These are phyloP conservation scores for Colletotrichum tanaceti DNA, from an alignment of 2,329 filamentous ascomycete species.

Conservation along the genomic window DNA sequence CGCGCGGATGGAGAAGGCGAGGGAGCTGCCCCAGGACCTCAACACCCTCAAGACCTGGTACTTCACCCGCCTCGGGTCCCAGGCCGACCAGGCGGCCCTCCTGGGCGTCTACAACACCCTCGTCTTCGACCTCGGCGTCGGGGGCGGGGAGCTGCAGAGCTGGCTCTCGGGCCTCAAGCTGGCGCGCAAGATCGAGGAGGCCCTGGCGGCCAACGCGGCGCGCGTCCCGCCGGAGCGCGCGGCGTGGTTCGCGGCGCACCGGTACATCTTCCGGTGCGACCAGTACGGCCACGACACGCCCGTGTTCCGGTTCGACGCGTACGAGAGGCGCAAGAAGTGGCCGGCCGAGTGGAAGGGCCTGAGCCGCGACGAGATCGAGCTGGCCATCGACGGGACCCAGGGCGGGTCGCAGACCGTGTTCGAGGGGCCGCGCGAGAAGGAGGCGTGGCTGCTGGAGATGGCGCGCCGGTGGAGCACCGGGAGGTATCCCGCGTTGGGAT, in stretches of 20 bases:
- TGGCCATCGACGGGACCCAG: background rate
- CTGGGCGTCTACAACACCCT: constrained; percentile 21
- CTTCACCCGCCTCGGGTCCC: background rate
- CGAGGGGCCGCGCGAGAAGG: background rate
- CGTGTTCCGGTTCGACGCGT: background rate
- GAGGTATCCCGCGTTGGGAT: no score
- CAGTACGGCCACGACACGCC: background rate
- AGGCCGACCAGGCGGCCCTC: constrained; percentile 12
- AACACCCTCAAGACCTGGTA: constrained; percentile 4
- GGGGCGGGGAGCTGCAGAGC: background rate
- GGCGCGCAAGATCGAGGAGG: background rate
- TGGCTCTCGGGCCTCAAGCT: background rate
- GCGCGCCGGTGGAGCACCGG: background rate
- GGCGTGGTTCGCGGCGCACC: background rate
- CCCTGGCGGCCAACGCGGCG: background rate
- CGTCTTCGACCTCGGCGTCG: background rate
- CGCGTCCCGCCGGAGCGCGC: background rate
- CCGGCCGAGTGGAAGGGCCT: constrained; percentile 3
- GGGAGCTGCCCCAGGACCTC: background rate
- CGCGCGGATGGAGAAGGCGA: background rate
- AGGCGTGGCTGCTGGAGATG: background rate
- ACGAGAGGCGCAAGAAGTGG: background rate
- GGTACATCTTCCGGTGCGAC: background rate
- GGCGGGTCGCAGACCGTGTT: background rate
- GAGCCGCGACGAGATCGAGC: background rate